A percentile compares a stretch with the other conserved stretches of the same genome.
phyloP scores from a whole-genome alignment of 805 yeast genomes.

The Nakazawaea wyomingensis region DNA sequence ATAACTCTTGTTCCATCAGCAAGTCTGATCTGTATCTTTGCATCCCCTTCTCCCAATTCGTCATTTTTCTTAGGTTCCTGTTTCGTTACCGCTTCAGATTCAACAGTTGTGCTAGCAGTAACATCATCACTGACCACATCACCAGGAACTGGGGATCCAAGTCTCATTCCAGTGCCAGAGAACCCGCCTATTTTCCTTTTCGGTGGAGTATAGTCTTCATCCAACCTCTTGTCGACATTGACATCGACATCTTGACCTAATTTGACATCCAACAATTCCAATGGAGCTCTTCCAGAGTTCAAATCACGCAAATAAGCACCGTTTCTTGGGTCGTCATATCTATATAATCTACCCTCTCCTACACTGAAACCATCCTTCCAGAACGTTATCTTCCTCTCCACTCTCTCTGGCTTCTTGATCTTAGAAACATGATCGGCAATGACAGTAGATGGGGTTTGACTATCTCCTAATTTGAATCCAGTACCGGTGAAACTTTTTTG shows the following conservation, averaged over 20 bases:
- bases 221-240: conserved; percentile 60
- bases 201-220: conserved; percentile 71
- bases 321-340: conserved; percentile 93
- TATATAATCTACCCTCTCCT: conserved; percentile 80
- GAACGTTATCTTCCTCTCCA: conserved; percentile 77
- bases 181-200: conserved; percentile 47
- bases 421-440: conserved; percentile 26
- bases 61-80: conserved; percentile 20
- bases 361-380: conserved; percentile 97
- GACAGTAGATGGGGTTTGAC: conserved; percentile 26
- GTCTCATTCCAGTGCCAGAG: conserved; percentile 72
- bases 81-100: conserved; percentile 12
- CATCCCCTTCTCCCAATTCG: conserved; percentile 48
- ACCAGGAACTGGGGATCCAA: conserved; percentile 88
- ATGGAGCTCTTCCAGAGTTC: conserved; percentile 88
- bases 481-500: conserved; percentile 38
- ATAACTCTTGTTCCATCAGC: conserved; percentile 74
- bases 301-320: conserved; percentile 71
- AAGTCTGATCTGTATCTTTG: conserved; percentile 74
- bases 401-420: conserved; percentile 38
- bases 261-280: conserved; percentile 71
- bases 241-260: conserved; percentile 85
- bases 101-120: conserved; percentile 10
- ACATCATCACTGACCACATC: conserved; percentile 31
- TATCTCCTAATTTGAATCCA: conserved; percentile 47